A percentile compares a stretch with the other conserved stretches of the same genome.
Evolutionary conservation across 2,329 filamentous ascomycete species (phyloP).

Genomic region (Diaporthe ilicicola): DNA sequence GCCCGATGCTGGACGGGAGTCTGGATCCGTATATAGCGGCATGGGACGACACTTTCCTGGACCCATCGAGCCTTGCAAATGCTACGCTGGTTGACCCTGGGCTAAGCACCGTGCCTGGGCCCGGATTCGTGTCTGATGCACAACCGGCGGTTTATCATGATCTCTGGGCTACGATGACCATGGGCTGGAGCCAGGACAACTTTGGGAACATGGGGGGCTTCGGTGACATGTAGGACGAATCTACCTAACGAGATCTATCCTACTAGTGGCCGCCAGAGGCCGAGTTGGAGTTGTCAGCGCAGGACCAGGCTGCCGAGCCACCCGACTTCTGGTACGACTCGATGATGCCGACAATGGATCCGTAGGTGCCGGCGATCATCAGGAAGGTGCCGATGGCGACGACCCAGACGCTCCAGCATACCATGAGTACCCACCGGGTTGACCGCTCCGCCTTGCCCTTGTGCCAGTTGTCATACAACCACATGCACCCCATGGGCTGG

Average conservation of each 20-base stretch:
- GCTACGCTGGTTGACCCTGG: slow-evolving; percentile 18
- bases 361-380: slow-evolving; percentile 11
- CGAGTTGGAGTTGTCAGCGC: neutral
- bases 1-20: slow-evolving; percentile 62
- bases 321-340: neutral
- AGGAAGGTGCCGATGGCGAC: neutral
- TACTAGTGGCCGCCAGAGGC: no score
- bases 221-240: neutral
- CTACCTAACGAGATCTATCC: no score
- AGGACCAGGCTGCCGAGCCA: slow-evolving; percentile 8
- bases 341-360: slow-evolving; percentile 1
- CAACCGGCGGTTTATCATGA: slow-evolving; percentile 49
- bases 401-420: neutral
- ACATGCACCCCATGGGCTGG: slow-evolving; percentile 3
- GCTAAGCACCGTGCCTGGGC: neutral
- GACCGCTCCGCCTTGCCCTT: neutral
- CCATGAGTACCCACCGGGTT: neutral
- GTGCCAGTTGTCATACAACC: slow-evolving; percentile 8
- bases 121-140: slow-evolving; percentile 22
- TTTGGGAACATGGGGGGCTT: slow-evolving; percentile 16
- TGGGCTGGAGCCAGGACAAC: slow-evolving; percentile 49
- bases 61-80: slow-evolving; percentile 19
- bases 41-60: slow-evolving; percentile 51
- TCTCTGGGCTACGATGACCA: slow-evolving; percentile 58
- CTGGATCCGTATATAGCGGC: slow-evolving; percentile 54